Percentiles rank a stretch among this genome's conserved stretches.
phyloP scores from a whole-genome alignment of 306 rosid genomes.

The Prunus dulcis region DNA sequence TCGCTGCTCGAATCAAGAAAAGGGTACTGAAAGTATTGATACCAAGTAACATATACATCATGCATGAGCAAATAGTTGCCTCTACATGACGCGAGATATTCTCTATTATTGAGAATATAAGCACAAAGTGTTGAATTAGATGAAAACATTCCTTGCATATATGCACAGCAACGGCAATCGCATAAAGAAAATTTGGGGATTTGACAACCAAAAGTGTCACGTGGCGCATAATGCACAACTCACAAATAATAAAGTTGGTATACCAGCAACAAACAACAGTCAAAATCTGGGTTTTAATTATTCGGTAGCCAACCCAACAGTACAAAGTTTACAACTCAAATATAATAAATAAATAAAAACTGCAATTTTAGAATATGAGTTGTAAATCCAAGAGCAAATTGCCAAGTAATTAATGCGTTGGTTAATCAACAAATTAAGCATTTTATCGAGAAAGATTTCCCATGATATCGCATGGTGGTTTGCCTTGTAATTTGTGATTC shows the following conservation, averaged over 20 bases:
- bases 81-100: not conserved
- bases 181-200: not conserved
- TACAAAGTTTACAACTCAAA: no score
- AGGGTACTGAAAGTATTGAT: not conserved
- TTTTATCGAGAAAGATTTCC: constrained; percentile 10
- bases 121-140: not conserved
- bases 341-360: no score
- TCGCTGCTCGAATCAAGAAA: not conserved
- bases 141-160: not conserved
- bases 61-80: constrained; percentile 27
- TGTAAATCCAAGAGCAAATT: no score
- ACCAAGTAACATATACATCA: constrained; percentile 6
- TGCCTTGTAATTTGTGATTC: constrained; percentile 1
- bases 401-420: no score
- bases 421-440: constrained; percentile 30
- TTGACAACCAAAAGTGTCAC: not conserved
- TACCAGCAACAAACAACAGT: no score
- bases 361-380: no score
- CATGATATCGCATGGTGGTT: constrained; percentile 15
- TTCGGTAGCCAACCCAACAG: no score
- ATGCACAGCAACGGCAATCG: not conserved
- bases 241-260: no score
- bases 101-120: not conserved
- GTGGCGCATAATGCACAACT: no score
- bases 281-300: no score